Evolutionary conservation across 257 asterid species (phyloP).

Genomic region (Avicennia marina): DNA sequence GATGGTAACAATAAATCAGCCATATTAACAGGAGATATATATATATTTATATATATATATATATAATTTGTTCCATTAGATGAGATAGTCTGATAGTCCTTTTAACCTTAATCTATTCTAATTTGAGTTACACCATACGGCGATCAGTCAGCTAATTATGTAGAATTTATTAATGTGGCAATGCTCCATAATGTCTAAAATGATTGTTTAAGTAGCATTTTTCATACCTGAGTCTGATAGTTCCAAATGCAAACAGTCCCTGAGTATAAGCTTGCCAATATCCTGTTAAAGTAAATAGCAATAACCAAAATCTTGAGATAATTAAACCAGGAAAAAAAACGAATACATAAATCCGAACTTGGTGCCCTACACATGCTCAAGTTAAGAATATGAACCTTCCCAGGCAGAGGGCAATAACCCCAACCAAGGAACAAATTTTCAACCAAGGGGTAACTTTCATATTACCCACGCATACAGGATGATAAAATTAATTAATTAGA

Average conservation of each 20-base stretch:
- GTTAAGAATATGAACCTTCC: not conserved
- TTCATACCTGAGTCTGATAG: slow-evolving; percentile 84
- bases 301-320: slow-evolving; percentile 6
- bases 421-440: no score
- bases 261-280: slow-evolving; percentile 83
- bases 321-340: not conserved
- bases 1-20: no score
- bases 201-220: slow-evolving; percentile 1
- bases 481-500: not conserved
- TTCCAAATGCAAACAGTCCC: slow-evolving; percentile 95
- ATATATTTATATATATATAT: not conserved
- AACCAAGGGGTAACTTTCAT: no score
- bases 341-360: not conserved
- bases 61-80: not conserved
- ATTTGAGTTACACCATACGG: not conserved
- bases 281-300: slow-evolving; percentile 47
- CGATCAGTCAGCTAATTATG: slow-evolving; percentile 8
- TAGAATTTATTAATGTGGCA: not conserved
- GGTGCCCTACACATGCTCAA: not conserved
- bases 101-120: slow-evolving; percentile 7
- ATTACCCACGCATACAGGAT: no score
- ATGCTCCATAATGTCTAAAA: not conserved
- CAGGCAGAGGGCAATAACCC: not conserved
- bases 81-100: slow-evolving; percentile 4
- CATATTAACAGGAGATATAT: not conserved